A percentile compares a stretch with the other conserved stretches of the same genome.
These are phyloP conservation scores for Amaranthus palmeri DNA, from an alignment of 148 eudicot genomes.

Conservation along the genomic window DNA sequence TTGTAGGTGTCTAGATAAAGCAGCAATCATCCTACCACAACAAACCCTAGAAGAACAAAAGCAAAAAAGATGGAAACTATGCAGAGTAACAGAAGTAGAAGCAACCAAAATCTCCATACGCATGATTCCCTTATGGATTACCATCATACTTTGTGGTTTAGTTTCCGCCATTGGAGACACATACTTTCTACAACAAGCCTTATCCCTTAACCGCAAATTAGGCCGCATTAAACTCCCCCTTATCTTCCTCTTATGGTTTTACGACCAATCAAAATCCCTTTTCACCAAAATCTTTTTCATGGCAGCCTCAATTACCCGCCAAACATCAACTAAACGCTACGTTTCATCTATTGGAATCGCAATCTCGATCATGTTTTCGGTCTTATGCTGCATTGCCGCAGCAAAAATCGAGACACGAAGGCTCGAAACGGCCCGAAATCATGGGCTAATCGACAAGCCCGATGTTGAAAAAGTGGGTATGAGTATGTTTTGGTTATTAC, in stretches of 20 bases:
- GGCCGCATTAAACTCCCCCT: slow-evolving; percentile 36
- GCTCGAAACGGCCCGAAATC: slow-evolving; percentile 20
- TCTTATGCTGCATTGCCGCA: slow-evolving; percentile 44
- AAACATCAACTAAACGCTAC: background rate
- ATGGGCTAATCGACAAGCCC: slow-evolving; percentile 33
- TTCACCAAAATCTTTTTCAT: slow-evolving; percentile 2
- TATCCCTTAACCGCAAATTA: slow-evolving; percentile 32
- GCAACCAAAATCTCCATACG: slow-evolving; percentile 36
- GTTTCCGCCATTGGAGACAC: slow-evolving; percentile 40
- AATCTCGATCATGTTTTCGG: slow-evolving; percentile 29
- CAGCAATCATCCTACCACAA: slow-evolving; percentile 30
- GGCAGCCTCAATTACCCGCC: background rate
- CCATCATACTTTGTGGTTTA: slow-evolving; percentile 37
- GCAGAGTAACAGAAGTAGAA: slow-evolving; percentile 40
- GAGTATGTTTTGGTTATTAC: slow-evolving; percentile 36
- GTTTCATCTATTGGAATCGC: slow-evolving; percentile 27
- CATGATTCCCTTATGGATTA: slow-evolving; percentile 42
- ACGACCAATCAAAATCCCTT: slow-evolving; percentile 8
- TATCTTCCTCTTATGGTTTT: slow-evolving; percentile 26
- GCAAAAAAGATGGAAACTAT: slow-evolving; percentile 36
- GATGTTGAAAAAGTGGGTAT: slow-evolving; percentile 31
- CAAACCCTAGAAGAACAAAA: slow-evolving; percentile 22
- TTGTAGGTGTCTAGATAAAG: slow-evolving; percentile 47
- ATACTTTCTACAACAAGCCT: slow-evolving; percentile 53
- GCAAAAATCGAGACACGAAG: slow-evolving; percentile 44